Percentiles rank a stretch among this genome's conserved stretches.
phyloP scores from a whole-genome alignment of 2,329 filamentous ascomycete genomes.

The Cadophora luteo-olivacea region DNA sequence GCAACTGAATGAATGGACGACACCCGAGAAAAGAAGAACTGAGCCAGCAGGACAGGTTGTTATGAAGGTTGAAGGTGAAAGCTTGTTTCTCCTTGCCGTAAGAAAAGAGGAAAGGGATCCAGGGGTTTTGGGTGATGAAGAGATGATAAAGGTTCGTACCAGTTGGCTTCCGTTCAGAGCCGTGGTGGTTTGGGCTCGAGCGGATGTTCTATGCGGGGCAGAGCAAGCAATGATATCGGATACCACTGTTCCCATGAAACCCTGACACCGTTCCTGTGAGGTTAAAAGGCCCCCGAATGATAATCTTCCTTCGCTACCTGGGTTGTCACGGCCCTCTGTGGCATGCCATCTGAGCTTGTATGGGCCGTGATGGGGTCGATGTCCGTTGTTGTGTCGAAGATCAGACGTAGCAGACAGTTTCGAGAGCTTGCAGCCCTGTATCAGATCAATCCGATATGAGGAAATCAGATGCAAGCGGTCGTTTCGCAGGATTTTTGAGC shows the following conservation, averaged over 20 bases:
- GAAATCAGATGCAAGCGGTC: constrained; percentile 30
- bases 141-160: constrained; percentile 33
- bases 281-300: constrained; percentile 9
- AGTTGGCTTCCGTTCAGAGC: constrained; percentile 25
- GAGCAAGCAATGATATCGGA: constrained; percentile 33
- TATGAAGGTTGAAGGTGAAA: constrained; percentile 50
- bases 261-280: constrained; percentile 24
- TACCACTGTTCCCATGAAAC: constrained; percentile 40
- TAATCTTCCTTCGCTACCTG: constrained; percentile 24
- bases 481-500: constrained; percentile 31
- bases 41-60: constrained; percentile 63
- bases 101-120: constrained; percentile 45
- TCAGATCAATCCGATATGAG: constrained; percentile 37
- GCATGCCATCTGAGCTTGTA: constrained; percentile 45
- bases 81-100: constrained; percentile 53
- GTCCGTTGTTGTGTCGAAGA: constrained; percentile 43
- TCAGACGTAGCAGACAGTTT: constrained; percentile 57
- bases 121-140: constrained; percentile 43
- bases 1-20: constrained; percentile 45
- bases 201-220: constrained; percentile 37
- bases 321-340: constrained; percentile 34
- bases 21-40: constrained; percentile 57
- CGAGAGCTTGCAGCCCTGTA: constrained; percentile 40
- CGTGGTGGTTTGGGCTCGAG: constrained; percentile 33
- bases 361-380: constrained; percentile 26